phyloP scores from a whole-genome alignment of 352 stramenopile species.

The Globisporangium sylvaticum region DNA sequence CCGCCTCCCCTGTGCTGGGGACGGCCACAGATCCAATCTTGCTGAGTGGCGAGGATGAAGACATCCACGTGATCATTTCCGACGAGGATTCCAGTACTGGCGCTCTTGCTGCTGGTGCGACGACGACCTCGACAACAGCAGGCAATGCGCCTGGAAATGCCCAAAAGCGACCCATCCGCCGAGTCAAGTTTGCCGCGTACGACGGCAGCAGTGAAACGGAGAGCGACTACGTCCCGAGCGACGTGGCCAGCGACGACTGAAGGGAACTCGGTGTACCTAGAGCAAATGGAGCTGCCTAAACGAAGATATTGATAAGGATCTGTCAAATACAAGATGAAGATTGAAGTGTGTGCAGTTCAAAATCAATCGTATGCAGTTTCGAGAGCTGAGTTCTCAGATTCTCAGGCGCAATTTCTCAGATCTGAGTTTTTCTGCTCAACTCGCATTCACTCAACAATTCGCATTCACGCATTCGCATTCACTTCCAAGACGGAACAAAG shows the following conservation, averaged over 20 bases:
- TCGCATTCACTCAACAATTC: background rate
- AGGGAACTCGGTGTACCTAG: too few relatives aligned
- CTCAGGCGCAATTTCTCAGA: too few relatives aligned
- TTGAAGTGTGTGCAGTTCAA: too few relatives aligned
- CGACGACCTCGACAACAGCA: background rate
- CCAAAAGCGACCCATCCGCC: background rate
- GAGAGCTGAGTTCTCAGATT: too few relatives aligned
- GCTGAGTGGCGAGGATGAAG: background rate
- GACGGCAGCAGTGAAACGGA: background rate
- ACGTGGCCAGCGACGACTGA: slow-evolving; percentile 46
- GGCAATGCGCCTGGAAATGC: background rate
- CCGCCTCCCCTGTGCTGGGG: too few relatives aligned
- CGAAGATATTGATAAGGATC: too few relatives aligned
- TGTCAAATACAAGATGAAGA: too few relatives aligned
- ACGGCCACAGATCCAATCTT: background rate
- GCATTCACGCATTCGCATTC: background rate
- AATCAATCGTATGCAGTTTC: too few relatives aligned
- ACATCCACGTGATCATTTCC: background rate
- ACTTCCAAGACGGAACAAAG: background rate
- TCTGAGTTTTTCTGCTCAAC: too few relatives aligned
- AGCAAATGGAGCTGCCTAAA: too few relatives aligned
- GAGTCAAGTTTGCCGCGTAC: background rate
- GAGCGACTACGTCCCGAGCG: background rate
- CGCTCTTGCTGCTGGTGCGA: too few relatives aligned
- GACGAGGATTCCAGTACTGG: background rate